Conservation (phyloP, 148 eudicot genomes). For the Rhododendron simsii region DNA sequence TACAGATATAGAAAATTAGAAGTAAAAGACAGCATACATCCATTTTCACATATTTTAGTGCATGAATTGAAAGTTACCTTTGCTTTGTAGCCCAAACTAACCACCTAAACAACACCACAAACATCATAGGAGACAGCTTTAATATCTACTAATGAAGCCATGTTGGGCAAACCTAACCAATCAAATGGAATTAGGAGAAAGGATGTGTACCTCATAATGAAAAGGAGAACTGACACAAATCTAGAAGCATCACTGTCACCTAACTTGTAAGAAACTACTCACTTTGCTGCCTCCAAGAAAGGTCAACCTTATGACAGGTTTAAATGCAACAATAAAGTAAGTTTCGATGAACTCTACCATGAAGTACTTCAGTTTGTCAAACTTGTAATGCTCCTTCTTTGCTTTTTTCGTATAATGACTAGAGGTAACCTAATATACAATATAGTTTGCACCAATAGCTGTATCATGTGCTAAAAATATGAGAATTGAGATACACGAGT, state of each 20-base stretch:
- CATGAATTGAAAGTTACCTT: no score
- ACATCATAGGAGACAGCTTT: conserved; percentile 87
- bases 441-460: no score
- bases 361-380: conserved; percentile 60
- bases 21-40: no score
- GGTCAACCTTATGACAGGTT: neutral
- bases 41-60: no score
- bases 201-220: neutral
- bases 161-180: conserved; percentile 81
- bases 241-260: no score
- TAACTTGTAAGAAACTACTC: no score
- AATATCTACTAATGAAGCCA: conserved; percentile 89
- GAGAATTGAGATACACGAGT: no score
- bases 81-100: no score
- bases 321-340: neutral
- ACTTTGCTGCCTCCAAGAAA: neutral
- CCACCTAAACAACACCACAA: conserved; percentile 21
- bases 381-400: conserved; percentile 77
- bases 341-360: conserved; percentile 41
- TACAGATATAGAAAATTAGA: no score
- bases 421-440: conserved; percentile 67
- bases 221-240: no score
- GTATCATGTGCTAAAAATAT: no score
- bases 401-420: conserved; percentile 78
- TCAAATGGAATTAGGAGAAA: neutral